phyloP scores from a whole-genome alignment of 2,329 filamentous ascomycete species.

The Bipolaris cookei region DNA sequence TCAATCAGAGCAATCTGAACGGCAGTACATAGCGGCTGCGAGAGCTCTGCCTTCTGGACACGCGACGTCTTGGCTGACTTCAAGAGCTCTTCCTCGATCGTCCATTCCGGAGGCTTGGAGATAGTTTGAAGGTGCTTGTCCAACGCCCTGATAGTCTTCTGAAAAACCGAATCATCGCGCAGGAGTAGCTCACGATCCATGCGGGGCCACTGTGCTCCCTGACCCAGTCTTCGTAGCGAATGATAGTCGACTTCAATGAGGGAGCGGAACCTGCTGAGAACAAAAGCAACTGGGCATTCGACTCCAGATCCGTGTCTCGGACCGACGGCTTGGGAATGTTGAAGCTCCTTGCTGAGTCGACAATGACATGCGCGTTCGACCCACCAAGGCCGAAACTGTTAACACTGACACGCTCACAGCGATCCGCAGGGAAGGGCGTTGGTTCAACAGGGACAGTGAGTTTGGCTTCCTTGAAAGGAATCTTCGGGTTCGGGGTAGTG shows the following conservation, averaged over 20 bases:
- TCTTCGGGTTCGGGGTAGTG: conserved; percentile 21
- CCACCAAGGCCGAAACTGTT: conserved; percentile 24
- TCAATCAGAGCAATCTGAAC: conserved; percentile 31
- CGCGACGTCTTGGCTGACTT: conserved; percentile 11
- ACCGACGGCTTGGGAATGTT: not conserved
- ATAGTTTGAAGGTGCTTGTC: conserved; percentile 10
- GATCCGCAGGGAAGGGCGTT: conserved; percentile 11
- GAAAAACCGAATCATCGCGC: conserved; percentile 7
- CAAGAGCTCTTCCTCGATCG: conserved; percentile 18
- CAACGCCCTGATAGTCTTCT: conserved; percentile 3
- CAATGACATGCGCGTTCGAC: conserved; percentile 21
- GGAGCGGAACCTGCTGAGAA: conserved; percentile 26
- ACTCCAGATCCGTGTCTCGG: not conserved
- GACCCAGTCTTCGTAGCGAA: conserved; percentile 9
- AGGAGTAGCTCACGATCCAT: conserved; percentile 22
- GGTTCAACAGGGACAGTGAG: conserved; percentile 19
- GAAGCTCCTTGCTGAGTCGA: conserved; percentile 15
- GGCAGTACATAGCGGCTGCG: conserved; percentile 34
- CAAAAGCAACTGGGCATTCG: conserved; percentile 15
- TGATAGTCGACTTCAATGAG: conserved; percentile 12
- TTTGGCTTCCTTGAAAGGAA: conserved; percentile 15
- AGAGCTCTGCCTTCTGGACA: conserved; percentile 23
- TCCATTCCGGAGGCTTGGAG: conserved; percentile 12
- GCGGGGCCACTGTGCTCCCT: conserved; percentile 32
- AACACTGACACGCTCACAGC: conserved; percentile 17